Evolutionary conservation across 1,139 yeast species (phyloP).

Genomic region (Geotrichum cucujoidarum): DNA sequence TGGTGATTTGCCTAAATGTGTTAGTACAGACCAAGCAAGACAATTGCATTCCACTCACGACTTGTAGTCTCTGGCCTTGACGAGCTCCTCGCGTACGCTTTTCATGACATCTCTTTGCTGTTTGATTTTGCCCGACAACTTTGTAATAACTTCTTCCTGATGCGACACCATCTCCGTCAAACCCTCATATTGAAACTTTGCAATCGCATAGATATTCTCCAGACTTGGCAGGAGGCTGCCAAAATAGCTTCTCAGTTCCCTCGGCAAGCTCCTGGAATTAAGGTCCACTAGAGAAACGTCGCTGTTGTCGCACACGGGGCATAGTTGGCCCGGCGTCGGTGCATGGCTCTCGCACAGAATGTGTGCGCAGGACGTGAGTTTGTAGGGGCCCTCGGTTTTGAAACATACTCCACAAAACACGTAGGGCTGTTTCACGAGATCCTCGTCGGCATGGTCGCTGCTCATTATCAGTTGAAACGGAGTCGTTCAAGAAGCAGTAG

Average conservation of each 20-base stretch:
- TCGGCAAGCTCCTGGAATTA: slow-evolving; percentile 8
- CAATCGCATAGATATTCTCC: slow-evolving; percentile 18
- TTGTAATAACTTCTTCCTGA: slow-evolving; percentile 16
- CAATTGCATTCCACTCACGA: slow-evolving; percentile 3
- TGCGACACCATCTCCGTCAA: slow-evolving; percentile 13
- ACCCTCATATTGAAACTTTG: slow-evolving; percentile 19
- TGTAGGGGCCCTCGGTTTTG: slow-evolving; percentile 12
- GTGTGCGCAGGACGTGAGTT: slow-evolving; percentile 19
- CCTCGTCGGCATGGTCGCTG: too few relatives aligned
- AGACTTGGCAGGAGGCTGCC: slow-evolving; percentile 13
- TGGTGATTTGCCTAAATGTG: slow-evolving; percentile 6
- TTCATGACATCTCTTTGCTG: slow-evolving; percentile 19
- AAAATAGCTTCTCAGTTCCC: slow-evolving; percentile 14
- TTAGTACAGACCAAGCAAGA: not conserved
- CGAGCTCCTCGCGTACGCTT: slow-evolving; percentile 20
- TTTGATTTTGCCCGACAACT: slow-evolving; percentile 15
- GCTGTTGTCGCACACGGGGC: slow-evolving; percentile 14
- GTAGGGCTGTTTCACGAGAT: slow-evolving; percentile 12
- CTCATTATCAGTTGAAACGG: too few relatives aligned
- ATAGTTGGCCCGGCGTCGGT: not conserved
- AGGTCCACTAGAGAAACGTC: slow-evolving; percentile 12
- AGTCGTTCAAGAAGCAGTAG: not conserved
- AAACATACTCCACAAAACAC: slow-evolving; percentile 19
- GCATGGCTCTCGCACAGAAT: slow-evolving; percentile 14
- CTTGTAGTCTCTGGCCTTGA: slow-evolving; percentile 19